phyloP scores from a whole-genome alignment of 305 asterid genomes.

The Solanum chacoense region DNA sequence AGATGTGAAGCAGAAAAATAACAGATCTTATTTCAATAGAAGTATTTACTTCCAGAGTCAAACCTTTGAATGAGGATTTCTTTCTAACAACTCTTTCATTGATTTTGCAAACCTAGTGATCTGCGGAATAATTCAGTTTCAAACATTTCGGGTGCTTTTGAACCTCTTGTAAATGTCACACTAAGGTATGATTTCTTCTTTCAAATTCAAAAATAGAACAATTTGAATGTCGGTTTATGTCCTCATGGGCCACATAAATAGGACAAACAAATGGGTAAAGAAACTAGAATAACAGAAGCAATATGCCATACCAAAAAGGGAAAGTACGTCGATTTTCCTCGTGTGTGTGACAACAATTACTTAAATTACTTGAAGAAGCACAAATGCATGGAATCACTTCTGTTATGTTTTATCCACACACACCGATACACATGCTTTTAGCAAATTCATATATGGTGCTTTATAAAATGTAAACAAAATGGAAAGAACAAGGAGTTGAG shows the following conservation, averaged over 20 bases:
- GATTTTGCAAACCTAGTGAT: conserved; percentile 20
- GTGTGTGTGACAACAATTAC: background rate
- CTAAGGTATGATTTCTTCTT: conserved; percentile 26
- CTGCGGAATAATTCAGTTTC: conserved; percentile 26
- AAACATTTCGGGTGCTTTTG: conserved; percentile 24
- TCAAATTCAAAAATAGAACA: background rate
- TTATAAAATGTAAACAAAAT: background rate
- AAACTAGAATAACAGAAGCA: background rate
- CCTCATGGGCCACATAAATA: background rate
- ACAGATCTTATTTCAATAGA: background rate
- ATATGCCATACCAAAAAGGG: background rate
- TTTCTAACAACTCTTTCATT: background rate
- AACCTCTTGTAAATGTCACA: conserved; percentile 33
- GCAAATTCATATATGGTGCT: background rate
- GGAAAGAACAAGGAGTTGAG: background rate
- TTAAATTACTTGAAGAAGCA: background rate
- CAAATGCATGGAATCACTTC: background rate
- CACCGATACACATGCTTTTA: background rate
- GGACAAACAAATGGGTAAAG: background rate
- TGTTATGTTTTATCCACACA: background rate
- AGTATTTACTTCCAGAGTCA: background rate
- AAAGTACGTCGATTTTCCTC: background rate
- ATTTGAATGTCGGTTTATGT: background rate
- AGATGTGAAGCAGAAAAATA: background rate
- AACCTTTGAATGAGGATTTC: background rate